phyloP scores from a whole-genome alignment of 352 stramenopile species.

The Pythium rishiriense region DNA sequence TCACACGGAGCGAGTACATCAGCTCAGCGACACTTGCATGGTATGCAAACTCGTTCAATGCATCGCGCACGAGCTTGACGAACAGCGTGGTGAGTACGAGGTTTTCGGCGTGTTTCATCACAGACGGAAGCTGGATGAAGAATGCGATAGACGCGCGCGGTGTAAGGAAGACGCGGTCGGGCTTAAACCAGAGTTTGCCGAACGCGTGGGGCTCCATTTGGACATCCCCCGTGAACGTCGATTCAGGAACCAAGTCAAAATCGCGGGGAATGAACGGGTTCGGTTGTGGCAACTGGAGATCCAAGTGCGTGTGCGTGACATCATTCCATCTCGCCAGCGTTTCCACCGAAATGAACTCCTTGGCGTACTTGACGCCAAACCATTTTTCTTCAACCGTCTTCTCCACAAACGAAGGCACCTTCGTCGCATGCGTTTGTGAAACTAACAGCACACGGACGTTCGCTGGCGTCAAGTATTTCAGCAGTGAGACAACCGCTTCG shows the following conservation, averaged over 20 bases:
- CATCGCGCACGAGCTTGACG: slow-evolving; percentile 58
- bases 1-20: slow-evolving; percentile 53
- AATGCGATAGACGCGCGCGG: slow-evolving; percentile 64
- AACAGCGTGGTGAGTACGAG: slow-evolving; percentile 65
- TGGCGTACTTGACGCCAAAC: slow-evolving; percentile 66
- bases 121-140: slow-evolving; percentile 50
- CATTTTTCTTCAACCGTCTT: slow-evolving; percentile 37
- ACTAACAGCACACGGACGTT: slow-evolving; percentile 59
- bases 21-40: slow-evolving; percentile 65
- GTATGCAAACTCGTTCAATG: slow-evolving; percentile 63
- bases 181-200: slow-evolving; percentile 75
- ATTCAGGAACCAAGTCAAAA: slow-evolving; percentile 49
- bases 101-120: slow-evolving; percentile 36
- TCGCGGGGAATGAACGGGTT: slow-evolving; percentile 76
- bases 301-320: slow-evolving; percentile 17
- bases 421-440: slow-evolving; percentile 42
- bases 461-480: slow-evolving; percentile 37
- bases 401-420: slow-evolving; percentile 15
- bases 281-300: slow-evolving; percentile 22
- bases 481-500: slow-evolving; percentile 25
- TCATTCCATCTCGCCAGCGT: slow-evolving; percentile 31
- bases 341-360: slow-evolving; percentile 31
- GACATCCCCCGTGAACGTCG: slow-evolving; percentile 23
- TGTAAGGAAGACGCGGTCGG: slow-evolving; percentile 54
- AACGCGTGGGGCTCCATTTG: slow-evolving; percentile 21